Percentiles rank a stretch among this genome's conserved stretches.
Conservation (phyloP, 2,329 filamentous ascomycete genomes). For the Alternaria novae-zelandiae region DNA sequence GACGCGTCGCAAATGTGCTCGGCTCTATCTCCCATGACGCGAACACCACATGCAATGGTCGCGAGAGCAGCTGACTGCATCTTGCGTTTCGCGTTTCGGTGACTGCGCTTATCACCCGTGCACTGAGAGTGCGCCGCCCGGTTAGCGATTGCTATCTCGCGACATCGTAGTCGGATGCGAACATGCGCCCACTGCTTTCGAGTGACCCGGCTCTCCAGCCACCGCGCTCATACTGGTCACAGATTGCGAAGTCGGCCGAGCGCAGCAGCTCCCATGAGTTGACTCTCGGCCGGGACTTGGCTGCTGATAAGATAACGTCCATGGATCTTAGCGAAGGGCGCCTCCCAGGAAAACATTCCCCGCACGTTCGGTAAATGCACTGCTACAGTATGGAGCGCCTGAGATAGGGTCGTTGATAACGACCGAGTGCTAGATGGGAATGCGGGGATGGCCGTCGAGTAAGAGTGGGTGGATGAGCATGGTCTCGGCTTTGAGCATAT, state of each 20-base stretch:
- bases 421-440: background rate
- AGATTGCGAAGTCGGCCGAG: background rate
- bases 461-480: background rate
- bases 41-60: background rate
- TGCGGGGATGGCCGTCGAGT: background rate
- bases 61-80: background rate
- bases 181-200: background rate
- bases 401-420: background rate
- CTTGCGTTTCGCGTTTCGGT: background rate
- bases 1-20: background rate
- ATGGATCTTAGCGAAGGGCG: background rate
- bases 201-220: background rate
- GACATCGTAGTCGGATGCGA: background rate
- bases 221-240: background rate
- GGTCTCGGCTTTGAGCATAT: background rate
- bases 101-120: background rate
- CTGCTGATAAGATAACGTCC: background rate
- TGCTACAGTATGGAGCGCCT: background rate
- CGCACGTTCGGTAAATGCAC: background rate
- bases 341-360: background rate
- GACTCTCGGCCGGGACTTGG: background rate
- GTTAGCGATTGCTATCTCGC: background rate
- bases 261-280: background rate
- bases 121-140: background rate
- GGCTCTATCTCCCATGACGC: background rate